Conservation (phyloP, 768 basidiomycete genomes). For the Russula dissimulans region DNA sequence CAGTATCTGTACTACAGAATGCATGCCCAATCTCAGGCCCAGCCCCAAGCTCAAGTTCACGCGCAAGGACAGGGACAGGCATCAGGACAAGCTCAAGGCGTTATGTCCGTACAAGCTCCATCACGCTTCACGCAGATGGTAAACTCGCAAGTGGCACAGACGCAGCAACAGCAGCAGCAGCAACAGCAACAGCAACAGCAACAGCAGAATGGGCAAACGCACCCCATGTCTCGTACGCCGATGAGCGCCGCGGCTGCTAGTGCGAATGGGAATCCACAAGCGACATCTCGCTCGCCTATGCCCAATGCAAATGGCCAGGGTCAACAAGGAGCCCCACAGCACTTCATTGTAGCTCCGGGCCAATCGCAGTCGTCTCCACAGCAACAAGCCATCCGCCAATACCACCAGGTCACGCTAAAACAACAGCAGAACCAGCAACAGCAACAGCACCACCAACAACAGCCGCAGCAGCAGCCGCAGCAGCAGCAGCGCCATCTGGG, state of each 20-base stretch:
- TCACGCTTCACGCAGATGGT: slow-evolving; percentile 1
- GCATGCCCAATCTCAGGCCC: slow-evolving; percentile 6
- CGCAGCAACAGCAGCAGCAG: slow-evolving; percentile 20
- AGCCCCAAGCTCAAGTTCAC: slow-evolving; percentile 18
- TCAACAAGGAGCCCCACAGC: slow-evolving; percentile 10
- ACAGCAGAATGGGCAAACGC: slow-evolving; percentile 20
- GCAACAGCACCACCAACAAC: background rate
- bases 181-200: slow-evolving; percentile 22
- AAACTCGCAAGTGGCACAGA: slow-evolving; percentile 14
- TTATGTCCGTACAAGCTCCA: background rate
- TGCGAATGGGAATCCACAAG: slow-evolving; percentile 8
- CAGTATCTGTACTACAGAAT: background rate
- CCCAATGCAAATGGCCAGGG: slow-evolving; percentile 17
- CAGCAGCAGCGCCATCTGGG: slow-evolving; percentile 15
- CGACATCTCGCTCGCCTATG: slow-evolving; percentile 16
- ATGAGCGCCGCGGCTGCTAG: background rate
- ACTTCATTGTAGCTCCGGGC: background rate
- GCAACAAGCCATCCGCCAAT: slow-evolving; percentile 9
- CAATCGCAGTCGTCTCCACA: slow-evolving; percentile 11
- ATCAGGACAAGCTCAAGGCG: slow-evolving; percentile 3
- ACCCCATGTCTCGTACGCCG: slow-evolving; percentile 20
- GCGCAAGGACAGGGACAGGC: slow-evolving; percentile 13
- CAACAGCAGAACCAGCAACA: too few species aligned
- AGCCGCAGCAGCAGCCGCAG: slow-evolving; percentile 20
- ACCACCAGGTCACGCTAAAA: background rate